Evolutionary conservation across 768 basidiomycete species (phyloP), one percentile per base, ranked within the genome.

Genomic region (Candolleomyces eurysporus): DNA sequence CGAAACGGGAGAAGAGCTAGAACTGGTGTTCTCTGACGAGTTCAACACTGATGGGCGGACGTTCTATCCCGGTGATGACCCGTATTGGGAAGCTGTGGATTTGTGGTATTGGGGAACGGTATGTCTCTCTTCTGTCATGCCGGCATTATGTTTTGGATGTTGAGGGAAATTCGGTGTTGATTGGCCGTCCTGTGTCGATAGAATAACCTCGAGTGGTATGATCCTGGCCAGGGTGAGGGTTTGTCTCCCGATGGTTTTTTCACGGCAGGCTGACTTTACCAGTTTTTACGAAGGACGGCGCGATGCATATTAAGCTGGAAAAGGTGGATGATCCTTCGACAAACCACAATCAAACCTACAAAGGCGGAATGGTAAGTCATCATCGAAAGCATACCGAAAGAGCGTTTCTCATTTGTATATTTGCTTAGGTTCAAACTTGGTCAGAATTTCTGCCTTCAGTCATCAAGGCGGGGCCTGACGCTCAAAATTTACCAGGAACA

Each of bases 151-250:
- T 26, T 26, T 26, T 26, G 26, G 4, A 26, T 2, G 26, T 26
- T 26, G 26, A 26, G 26, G 26, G 26, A 26, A 4, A 26, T 26
- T 30, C 26, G 43, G 7, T 45, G 43, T 19, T 4, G 14, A 36
- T 50, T 7, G 32, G 10, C 31, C 19, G 22, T 52, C 39, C 0
- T 19, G 40, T 91, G 87, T 78, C 59, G 89, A 72, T 39, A 55
- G 43, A 82, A 75, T 63, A 86, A 89, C 69, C 66, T 89, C 55
- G 89, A 90, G 71, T 90, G 89, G 89, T 91, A 91, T 71, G 79
- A 81, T 61, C 86, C 86, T 11, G 50, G 57, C 19, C 68, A 71
- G 64, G 66, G 72, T 71, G 61, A 1, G 59, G 40, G 17, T 14
- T 60, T 40, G 43, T 46, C 42, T 13, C 5, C 2, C n/a, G 42